Conservation (phyloP, 192 early-diverging fungal species). For the Haplosporangium gracile region DNA sequence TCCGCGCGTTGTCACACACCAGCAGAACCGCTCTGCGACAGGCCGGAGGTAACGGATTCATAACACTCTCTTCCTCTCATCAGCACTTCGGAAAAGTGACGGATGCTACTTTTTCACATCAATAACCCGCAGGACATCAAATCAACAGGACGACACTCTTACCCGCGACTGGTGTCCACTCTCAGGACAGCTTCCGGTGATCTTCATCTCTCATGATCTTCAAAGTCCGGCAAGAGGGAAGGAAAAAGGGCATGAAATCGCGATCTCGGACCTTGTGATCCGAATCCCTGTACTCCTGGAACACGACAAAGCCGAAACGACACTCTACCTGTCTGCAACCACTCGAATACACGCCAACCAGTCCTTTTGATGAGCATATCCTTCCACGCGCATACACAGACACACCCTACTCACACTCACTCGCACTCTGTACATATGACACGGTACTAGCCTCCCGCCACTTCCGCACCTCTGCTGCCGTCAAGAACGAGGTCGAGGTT, state of each 20-base stretch:
- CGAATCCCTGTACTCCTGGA: background rate
- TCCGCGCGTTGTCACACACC: slow-evolving; percentile 50
- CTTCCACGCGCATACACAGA: background rate
- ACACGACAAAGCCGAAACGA: slow-evolving; percentile 11
- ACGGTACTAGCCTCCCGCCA: slow-evolving; percentile 38
- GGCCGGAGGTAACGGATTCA: slow-evolving; percentile 35
- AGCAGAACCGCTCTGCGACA: slow-evolving; percentile 39
- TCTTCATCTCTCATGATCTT: slow-evolving; percentile 3
- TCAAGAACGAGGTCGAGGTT: slow-evolving; percentile 82
- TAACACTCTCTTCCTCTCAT: background rate
- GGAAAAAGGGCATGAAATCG: background rate
- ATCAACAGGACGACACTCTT: background rate
- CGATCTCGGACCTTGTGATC: slow-evolving; percentile 10
- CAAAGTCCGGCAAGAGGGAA: background rate
- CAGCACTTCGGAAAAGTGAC: background rate
- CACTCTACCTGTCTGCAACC: too few relatives aligned
- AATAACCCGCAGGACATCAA: background rate
- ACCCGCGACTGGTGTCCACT: background rate
- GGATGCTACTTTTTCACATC: background rate
- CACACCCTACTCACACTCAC: background rate
- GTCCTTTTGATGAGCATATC: background rate
- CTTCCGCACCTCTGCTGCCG: slow-evolving; percentile 61
- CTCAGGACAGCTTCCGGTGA: background rate
- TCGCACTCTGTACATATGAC: background rate
- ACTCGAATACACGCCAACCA: background rate